A percentile compares a stretch with the other conserved stretches of the same genome.
These are phyloP conservation scores for Lanmaoa pseudosensibilis DNA, from an alignment of 768 basidiomycete genomes.

Conservation along the genomic window DNA sequence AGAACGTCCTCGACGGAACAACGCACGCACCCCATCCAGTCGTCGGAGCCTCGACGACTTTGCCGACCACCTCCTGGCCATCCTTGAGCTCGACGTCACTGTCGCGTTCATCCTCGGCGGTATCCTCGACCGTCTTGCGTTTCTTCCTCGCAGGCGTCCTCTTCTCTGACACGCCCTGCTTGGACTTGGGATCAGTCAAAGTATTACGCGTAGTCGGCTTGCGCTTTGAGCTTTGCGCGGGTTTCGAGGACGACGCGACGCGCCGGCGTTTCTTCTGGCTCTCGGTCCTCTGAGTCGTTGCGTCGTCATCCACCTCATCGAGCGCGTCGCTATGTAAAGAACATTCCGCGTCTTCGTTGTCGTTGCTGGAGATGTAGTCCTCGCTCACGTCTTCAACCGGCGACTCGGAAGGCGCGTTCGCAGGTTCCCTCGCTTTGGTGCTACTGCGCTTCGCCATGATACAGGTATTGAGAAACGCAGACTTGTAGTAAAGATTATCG, in stretches of 20 bases:
- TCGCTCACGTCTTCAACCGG: constrained; percentile 12
- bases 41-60: constrained; percentile 77
- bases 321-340: constrained; percentile 46
- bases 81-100: constrained; percentile 52
- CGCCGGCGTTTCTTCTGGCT: constrained; percentile 23
- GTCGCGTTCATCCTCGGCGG: constrained; percentile 29
- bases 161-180: constrained; percentile 23
- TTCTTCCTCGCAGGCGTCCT: constrained; percentile 26
- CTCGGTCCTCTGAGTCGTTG: background rate
- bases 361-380: constrained; percentile 8
- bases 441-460: constrained; percentile 20
- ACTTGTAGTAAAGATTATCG: background rate
- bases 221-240: constrained; percentile 20
- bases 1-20: background rate
- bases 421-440: constrained; percentile 4
- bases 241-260: constrained; percentile 28
- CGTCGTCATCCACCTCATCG: constrained; percentile 39
- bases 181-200: constrained; percentile 13
- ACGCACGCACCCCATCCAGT: constrained; percentile 64
- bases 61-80: constrained; percentile 71
- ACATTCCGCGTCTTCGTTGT: constrained; percentile 11
- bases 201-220: background rate
- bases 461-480: background rate
- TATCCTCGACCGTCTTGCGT: constrained; percentile 19
- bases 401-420: constrained; percentile 1